phyloP scores from a whole-genome alignment of 2,329 filamentous ascomycete genomes.

The Microdochium bolleyi region DNA sequence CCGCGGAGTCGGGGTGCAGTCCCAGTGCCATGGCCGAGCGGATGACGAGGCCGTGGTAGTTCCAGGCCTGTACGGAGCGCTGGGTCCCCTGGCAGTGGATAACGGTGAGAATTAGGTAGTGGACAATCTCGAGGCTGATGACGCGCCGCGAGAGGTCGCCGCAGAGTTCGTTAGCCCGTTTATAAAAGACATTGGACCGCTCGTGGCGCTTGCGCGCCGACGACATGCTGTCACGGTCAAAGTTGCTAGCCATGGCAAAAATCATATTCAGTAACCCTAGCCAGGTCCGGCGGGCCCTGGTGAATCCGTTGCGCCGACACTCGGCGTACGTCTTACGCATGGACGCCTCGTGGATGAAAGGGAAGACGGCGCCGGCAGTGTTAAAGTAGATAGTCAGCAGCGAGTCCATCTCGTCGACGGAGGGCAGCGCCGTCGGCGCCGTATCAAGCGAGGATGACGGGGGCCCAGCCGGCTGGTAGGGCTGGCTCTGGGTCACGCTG shows the following conservation, averaged over 20 bases:
- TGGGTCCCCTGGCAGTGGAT: slow-evolving; percentile 1
- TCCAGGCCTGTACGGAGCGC: slow-evolving; percentile 1
- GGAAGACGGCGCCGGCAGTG: slow-evolving; percentile 1
- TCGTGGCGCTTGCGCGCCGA: neutral
- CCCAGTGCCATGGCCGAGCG: slow-evolving; percentile 1
- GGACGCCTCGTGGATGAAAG: neutral
- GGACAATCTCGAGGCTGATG: slow-evolving; percentile 2
- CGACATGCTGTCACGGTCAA: neutral
- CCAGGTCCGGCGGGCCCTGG: slow-evolving; percentile 1
- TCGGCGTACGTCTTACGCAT: neutral
- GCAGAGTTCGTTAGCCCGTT: neutral
- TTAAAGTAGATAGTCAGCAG: neutral
- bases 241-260: slow-evolving; percentile 1
- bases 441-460: neutral
- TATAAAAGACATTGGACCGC: neutral
- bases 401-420: neutral
- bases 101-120: neutral
- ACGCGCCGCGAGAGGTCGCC: slow-evolving; percentile 1
- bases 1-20: neutral
- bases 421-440: neutral
- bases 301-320: slow-evolving; percentile 1
- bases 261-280: neutral
- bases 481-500: neutral
- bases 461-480: neutral
- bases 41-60: neutral